Conservation (phyloP, 2,329 filamentous ascomycete species). For the Fusarium devonianum region DNA sequence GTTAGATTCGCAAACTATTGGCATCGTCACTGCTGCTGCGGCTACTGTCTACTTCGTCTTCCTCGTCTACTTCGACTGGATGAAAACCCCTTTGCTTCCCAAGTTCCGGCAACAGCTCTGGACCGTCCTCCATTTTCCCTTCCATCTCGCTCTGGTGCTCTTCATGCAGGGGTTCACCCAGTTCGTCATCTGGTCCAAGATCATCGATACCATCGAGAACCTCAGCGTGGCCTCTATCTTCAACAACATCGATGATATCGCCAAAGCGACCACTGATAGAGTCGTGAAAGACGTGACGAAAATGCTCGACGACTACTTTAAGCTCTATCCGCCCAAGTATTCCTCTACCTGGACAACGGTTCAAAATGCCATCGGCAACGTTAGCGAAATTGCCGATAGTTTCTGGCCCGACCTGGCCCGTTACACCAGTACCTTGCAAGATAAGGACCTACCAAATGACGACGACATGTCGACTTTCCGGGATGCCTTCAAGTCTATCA, state of each 20-base stretch:
- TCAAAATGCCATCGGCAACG: conserved; percentile 38
- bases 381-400: conserved; percentile 38
- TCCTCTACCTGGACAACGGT: conserved; percentile 26
- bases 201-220: conserved; percentile 43
- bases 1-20: conserved; percentile 49
- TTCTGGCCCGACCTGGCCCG: conserved; percentile 39
- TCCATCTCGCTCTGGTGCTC: conserved; percentile 68
- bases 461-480: conserved; percentile 11
- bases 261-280: conserved; percentile 29
- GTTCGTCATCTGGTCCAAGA: conserved; percentile 57
- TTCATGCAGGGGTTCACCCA: conserved; percentile 70
- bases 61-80: conserved; percentile 65
- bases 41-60: conserved; percentile 56
- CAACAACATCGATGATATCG: conserved; percentile 13
- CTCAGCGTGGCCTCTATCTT: conserved; percentile 24
- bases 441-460: background rate
- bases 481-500: conserved; percentile 14
- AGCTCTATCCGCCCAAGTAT: conserved; percentile 41
- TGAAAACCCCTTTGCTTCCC: conserved; percentile 67
- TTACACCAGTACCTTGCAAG: conserved; percentile 13
- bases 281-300: conserved; percentile 29
- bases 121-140: conserved; percentile 66
- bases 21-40: conserved; percentile 49
- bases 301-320: conserved; percentile 34
- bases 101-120: conserved; percentile 65